Evolutionary conservation across 331 rosid genomes (phyloP).

Genomic region (Spiraea crenata): DNA sequence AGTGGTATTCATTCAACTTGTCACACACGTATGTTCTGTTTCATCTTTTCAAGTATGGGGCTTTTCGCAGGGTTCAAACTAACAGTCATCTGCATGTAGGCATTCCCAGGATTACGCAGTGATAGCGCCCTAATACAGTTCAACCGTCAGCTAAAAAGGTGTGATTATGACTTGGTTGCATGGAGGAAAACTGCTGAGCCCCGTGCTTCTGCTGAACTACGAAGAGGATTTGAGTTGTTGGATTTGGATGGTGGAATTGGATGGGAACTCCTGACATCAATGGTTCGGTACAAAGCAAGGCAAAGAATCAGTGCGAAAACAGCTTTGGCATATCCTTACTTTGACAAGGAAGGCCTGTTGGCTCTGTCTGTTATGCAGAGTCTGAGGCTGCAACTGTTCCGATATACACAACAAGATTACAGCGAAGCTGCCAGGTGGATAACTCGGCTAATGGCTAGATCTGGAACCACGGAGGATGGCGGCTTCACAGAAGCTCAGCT

Average conservation of each 20-base stretch:
- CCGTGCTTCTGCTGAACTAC: slow-evolving; percentile 64
- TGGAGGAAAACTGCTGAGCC: slow-evolving; percentile 75
- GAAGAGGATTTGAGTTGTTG: slow-evolving; percentile 84
- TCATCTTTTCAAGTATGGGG: neutral
- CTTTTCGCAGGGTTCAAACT: slow-evolving; percentile 10
- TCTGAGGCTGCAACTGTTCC: slow-evolving; percentile 65
- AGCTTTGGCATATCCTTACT: slow-evolving; percentile 89
- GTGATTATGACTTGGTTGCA: slow-evolving; percentile 81
- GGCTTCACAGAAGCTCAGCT: slow-evolving; percentile 98
- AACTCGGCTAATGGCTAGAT: slow-evolving; percentile 74
- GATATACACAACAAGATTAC: slow-evolving; percentile 86
- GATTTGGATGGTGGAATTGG: slow-evolving; percentile 91
- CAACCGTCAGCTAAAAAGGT: slow-evolving; percentile 85
- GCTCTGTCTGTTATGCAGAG: slow-evolving; percentile 82
- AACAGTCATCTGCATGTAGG: slow-evolving; percentile 45
- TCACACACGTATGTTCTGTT: neutral
- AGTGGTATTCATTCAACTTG: slow-evolving; percentile 27
- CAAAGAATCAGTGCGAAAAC: slow-evolving; percentile 89
- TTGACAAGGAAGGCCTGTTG: slow-evolving; percentile 73
- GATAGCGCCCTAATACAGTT: slow-evolving; percentile 88
- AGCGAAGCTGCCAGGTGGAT: slow-evolving; percentile 87
- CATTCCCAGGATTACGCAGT: slow-evolving; percentile 64
- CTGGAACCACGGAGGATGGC: slow-evolving; percentile 81
- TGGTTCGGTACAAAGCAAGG: slow-evolving; percentile 83
- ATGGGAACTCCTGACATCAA: slow-evolving; percentile 90